These are phyloP conservation scores for Pleurotus tuber-regium DNA, from an alignment of 768 basidiomycete genomes.

Conservation along the genomic window DNA sequence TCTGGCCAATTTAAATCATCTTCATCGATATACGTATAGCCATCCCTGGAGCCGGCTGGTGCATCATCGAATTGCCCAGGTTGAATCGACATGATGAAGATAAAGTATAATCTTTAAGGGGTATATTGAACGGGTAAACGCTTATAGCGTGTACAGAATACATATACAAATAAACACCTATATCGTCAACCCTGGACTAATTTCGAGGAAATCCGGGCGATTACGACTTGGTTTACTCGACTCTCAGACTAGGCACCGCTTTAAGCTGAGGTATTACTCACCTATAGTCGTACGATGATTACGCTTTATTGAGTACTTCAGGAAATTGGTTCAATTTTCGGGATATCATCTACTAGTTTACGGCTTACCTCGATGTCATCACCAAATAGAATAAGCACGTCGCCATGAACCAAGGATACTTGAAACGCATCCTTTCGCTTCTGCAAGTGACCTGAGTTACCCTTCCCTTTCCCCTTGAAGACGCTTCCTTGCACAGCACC, in stretches of 20 bases:
- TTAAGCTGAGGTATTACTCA: neutral
- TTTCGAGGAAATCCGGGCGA: neutral
- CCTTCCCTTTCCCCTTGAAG: neutral
- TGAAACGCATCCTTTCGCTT: neutral
- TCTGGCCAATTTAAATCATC: constrained; percentile 25
- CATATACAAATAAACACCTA: constrained; percentile 5
- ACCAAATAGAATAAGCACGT: neutral
- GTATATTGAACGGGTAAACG: constrained; percentile 9
- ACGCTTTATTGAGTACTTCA: neutral
- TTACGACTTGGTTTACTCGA: neutral
- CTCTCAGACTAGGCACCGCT: neutral
- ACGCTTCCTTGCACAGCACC: neutral
- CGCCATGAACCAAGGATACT: constrained; percentile 6
- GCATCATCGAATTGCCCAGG: constrained; percentile 67
- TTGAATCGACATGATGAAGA: constrained; percentile 30
- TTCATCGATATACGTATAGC: constrained; percentile 41
- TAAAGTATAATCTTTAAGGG: constrained; percentile 22
- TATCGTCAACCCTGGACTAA: neutral
- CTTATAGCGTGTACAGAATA: constrained; percentile 1
- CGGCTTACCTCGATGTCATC: neutral
- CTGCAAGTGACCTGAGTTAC: neutral
- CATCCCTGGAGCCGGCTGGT: constrained; percentile 31
- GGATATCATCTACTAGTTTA: neutral
- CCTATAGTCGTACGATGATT: neutral
- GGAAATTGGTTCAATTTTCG: neutral